Evolutionary conservation across 495 filamentous ascomycete species (phyloP).

Genomic region (Tuber microsphaerosporum): DNA sequence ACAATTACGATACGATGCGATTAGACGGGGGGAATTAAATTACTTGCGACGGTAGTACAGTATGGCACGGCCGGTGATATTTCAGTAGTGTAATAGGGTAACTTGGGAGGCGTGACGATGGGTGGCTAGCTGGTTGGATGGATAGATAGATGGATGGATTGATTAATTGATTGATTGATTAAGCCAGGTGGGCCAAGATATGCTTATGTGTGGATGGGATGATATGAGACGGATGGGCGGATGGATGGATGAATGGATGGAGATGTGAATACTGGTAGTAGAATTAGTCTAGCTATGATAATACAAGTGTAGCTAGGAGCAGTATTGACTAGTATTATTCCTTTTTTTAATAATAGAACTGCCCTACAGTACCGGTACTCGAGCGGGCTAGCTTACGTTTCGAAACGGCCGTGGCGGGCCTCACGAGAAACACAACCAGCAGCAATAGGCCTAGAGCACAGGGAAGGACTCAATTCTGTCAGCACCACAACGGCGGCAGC

Average conservation of each 20-base stretch:
- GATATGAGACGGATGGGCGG: not conserved
- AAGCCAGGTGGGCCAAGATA: not conserved
- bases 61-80: not conserved
- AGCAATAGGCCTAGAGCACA: not conserved
- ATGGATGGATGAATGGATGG: not conserved
- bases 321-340: not conserved
- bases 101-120: not conserved
- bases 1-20: not conserved
- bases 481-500: not conserved
- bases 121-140: not conserved
- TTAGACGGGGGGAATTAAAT: not conserved
- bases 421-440: not conserved
- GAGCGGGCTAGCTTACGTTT: not conserved
- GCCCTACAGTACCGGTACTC: not conserved
- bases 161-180: not conserved
- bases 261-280: too few species aligned
- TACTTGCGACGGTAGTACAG: not conserved
- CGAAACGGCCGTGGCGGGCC: not conserved
- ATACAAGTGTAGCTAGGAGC: not conserved
- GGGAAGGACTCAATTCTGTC: not conserved
- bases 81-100: not conserved
- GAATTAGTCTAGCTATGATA: not conserved
- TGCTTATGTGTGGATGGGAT: not conserved
- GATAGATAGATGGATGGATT: not conserved
- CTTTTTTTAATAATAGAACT: not conserved